Evolutionary conservation across 768 basidiomycete species (phyloP).

Genomic region (Termitomyces sp.): DNA sequence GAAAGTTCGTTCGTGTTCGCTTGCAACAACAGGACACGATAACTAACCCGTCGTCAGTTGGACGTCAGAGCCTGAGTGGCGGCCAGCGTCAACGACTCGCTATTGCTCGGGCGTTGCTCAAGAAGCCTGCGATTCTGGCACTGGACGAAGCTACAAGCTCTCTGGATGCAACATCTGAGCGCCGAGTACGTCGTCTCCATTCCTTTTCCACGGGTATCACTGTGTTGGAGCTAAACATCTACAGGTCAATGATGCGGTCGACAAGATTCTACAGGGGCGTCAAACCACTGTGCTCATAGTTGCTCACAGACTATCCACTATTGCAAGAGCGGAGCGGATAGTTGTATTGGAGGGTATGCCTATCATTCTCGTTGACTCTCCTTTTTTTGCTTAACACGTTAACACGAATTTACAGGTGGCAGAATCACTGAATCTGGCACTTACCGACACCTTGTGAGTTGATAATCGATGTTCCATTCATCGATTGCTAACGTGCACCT

Average conservation of each 20-base stretch:
- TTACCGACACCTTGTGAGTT: conserved; percentile 69
- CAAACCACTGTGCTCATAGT: conserved; percentile 88
- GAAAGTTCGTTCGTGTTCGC: conserved; percentile 52
- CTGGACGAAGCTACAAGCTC: conserved; percentile 90
- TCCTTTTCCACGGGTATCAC: neutral
- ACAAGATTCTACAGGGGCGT: conserved; percentile 74
- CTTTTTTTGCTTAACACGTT: neutral
- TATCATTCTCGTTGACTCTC: neutral
- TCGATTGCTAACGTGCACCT: neutral
- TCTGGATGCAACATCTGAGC: conserved; percentile 85
- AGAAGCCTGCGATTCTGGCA: conserved; percentile 84
- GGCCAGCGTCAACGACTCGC: conserved; percentile 82
- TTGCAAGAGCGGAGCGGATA: conserved; percentile 85
- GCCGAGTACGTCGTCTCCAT: conserved; percentile 45
- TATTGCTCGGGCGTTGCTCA: conserved; percentile 83
- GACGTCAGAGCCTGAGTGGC: conserved; percentile 67
- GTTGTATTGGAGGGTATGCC: conserved; percentile 81
- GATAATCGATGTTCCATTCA: neutral
- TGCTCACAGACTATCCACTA: conserved; percentile 86
- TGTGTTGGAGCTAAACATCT: neutral
- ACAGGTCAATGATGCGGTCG: conserved; percentile 86
- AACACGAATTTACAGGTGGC: conserved; percentile 47
- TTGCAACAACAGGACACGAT: neutral
- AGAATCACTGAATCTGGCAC: conserved; percentile 79
- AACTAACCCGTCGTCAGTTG: conserved; percentile 38